Evolutionary conservation across 176 grass and related monocot genomes (phyloP).

Genomic region (Triticum urartu): DNA sequence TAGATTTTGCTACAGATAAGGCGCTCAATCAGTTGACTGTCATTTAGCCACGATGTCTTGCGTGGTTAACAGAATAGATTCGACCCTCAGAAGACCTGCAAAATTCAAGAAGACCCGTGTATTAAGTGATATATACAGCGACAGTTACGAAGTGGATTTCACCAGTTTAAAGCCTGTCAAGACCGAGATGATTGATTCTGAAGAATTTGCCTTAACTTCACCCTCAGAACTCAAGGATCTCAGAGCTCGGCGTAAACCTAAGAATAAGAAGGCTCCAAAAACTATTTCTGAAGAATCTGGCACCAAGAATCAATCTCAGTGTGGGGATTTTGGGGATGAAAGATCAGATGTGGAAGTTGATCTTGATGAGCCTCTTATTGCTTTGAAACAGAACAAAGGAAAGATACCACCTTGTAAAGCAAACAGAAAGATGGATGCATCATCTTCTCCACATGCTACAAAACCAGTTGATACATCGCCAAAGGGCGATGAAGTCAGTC

Average conservation of each 20-base stretch:
- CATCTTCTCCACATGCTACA: not conserved
- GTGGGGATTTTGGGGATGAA: not conserved
- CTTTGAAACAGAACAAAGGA: slow-evolving; percentile 42
- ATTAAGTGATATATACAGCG: not conserved
- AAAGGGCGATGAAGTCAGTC: not conserved
- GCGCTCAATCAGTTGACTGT: not conserved
- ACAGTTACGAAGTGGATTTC: not conserved
- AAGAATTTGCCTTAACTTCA: not conserved
- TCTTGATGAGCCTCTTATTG: slow-evolving; percentile 62
- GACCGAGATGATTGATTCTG: slow-evolving; percentile 42
- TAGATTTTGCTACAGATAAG: not conserved
- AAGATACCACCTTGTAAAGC: not conserved
- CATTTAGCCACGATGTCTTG: slow-evolving; percentile 26
- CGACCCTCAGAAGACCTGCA: slow-evolving; percentile 20
- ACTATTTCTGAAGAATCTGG: slow-evolving; percentile 22
- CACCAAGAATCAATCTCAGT: not conserved
- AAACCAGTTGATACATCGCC: slow-evolving; percentile 12
- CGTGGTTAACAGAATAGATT: not conserved
- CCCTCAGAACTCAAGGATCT: slow-evolving; percentile 31
- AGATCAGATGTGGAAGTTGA: slow-evolving; percentile 34
- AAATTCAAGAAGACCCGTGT: slow-evolving; percentile 32
- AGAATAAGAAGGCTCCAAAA: slow-evolving; percentile 34
- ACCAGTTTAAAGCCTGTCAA: no score
- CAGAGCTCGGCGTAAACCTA: slow-evolving; percentile 47
- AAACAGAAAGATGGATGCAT: slow-evolving; percentile 21